These are phyloP conservation scores for Emericellopsis terricola DNA, from an alignment of 495 filamentous ascomycete genomes.

Conservation along the genomic window DNA sequence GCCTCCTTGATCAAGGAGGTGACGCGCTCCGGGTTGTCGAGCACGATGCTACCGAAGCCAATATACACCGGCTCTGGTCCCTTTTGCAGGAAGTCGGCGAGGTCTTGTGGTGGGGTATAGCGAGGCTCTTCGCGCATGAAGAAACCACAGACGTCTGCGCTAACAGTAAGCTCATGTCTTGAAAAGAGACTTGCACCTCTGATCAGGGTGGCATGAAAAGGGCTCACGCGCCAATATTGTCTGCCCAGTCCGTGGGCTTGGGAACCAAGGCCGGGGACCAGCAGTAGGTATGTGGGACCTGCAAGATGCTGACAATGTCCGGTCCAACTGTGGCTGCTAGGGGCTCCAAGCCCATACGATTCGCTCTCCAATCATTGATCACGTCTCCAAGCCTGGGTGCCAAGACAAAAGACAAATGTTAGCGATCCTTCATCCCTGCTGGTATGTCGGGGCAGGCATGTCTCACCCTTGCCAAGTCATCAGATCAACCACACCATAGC, in stretches of 20 bases:
- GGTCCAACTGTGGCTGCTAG: background rate
- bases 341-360: conserved; percentile 9
- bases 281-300: conserved; percentile 44
- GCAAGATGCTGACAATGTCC: conserved; percentile 15
- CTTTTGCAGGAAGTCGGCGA: conserved; percentile 31
- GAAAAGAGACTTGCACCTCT: too few species aligned
- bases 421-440: background rate
- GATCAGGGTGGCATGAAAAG: too few species aligned
- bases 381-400: conserved; percentile 32
- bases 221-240: conserved; percentile 20
- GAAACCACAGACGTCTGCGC: conserved; percentile 27
- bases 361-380: conserved; percentile 34
- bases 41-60: conserved; percentile 50
- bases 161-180: too few species aligned
- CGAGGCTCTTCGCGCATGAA: conserved; percentile 35
- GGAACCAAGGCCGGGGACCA: conserved; percentile 47
- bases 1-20: conserved; percentile 37
- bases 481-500: conserved; percentile 43
- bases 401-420: too few species aligned
- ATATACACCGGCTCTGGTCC: conserved; percentile 45
- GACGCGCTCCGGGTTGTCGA: conserved; percentile 37
- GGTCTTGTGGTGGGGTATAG: conserved; percentile 32
- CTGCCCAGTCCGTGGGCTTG: conserved; percentile 43
- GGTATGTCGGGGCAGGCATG: background rate
- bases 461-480: conserved; percentile 49